A percentile compares a stretch with the other conserved stretches of the same genome.
These are phyloP conservation scores for Xerocomus spinulosus DNA, from an alignment of 768 basidiomycete genomes.

Conservation along the genomic window DNA sequence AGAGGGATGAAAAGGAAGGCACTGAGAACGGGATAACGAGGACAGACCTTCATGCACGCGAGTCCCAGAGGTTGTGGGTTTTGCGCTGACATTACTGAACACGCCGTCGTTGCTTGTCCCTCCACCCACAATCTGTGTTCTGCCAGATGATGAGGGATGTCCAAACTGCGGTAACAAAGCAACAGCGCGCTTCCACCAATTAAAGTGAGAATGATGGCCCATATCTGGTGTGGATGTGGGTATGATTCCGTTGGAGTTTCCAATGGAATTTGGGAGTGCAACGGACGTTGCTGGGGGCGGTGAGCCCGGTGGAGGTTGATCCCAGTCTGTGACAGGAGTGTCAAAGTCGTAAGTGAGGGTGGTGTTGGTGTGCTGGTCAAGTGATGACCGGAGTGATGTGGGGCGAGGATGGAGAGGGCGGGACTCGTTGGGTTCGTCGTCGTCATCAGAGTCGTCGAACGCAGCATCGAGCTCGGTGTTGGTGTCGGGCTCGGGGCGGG, in stretches of 20 bases:
- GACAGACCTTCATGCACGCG: slow-evolving; percentile 51
- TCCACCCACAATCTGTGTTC: slow-evolving; percentile 44
- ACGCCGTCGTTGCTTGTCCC: slow-evolving; percentile 84
- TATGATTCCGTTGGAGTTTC: slow-evolving; percentile 71
- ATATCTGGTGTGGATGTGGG: slow-evolving; percentile 44
- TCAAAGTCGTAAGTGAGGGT: slow-evolving; percentile 73
- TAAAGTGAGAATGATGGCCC: slow-evolving; percentile 25
- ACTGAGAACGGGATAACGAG: neutral
- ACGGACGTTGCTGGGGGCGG: slow-evolving; percentile 61
- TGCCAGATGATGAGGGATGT: slow-evolving; percentile 35
- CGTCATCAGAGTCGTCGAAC: slow-evolving; percentile 76
- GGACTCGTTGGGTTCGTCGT: slow-evolving; percentile 46
- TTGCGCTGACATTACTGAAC: slow-evolving; percentile 92
- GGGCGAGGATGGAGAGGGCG: slow-evolving; percentile 47
- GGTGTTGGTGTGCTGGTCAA: slow-evolving; percentile 6
- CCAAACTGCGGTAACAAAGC: slow-evolving; percentile 52
- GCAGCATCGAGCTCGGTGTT: slow-evolving; percentile 79
- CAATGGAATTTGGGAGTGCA: slow-evolving; percentile 65
- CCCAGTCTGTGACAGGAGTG: slow-evolving; percentile 60
- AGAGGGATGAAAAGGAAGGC: neutral
- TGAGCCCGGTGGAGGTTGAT: slow-evolving; percentile 78
- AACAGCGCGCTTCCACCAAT: slow-evolving; percentile 53
- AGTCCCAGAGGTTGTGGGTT: slow-evolving; percentile 55
- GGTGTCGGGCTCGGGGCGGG: slow-evolving; percentile 43
- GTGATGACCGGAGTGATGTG: slow-evolving; percentile 24